Evolutionary conservation across 2,329 filamentous ascomycete species (phyloP).

Genomic region (Ilyonectria mors-panacis): DNA sequence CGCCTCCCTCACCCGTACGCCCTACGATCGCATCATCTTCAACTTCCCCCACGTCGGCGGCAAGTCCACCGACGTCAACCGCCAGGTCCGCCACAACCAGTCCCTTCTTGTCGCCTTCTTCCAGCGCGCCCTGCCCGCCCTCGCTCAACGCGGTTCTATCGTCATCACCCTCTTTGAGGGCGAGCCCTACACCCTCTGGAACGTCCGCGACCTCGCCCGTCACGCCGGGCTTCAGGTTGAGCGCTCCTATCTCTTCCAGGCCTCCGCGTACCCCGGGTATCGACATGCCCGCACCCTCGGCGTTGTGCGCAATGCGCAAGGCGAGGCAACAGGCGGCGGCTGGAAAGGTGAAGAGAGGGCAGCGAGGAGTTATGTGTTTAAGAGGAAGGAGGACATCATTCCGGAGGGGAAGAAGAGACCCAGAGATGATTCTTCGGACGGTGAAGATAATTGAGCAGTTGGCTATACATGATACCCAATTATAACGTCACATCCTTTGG

Average conservation of each 20-base stretch:
- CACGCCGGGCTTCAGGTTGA: slow-evolving; percentile 81
- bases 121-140: slow-evolving; percentile 59
- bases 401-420: slow-evolving; percentile 49
- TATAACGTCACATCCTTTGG: neutral
- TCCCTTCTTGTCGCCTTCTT: slow-evolving; percentile 81
- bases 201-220: slow-evolving; percentile 87
- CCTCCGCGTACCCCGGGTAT: slow-evolving; percentile 80
- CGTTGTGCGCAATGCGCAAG: slow-evolving; percentile 66
- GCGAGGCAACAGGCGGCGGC: slow-evolving; percentile 58
- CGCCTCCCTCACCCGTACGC: slow-evolving; percentile 57
- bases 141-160: slow-evolving; percentile 70
- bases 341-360: slow-evolving; percentile 61
- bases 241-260: slow-evolving; percentile 79
- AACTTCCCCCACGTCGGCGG: slow-evolving; percentile 98
- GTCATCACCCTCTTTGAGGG: slow-evolving; percentile 93
- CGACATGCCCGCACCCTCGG: slow-evolving; percentile 81
- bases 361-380: slow-evolving; percentile 74
- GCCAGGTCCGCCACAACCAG: slow-evolving; percentile 94
- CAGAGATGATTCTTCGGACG: slow-evolving; percentile 53
- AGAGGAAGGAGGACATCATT: slow-evolving; percentile 68
- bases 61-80: slow-evolving; percentile 91
- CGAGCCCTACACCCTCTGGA: slow-evolving; percentile 96
- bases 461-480: neutral
- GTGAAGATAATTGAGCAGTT: slow-evolving; percentile 45
- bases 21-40: slow-evolving; percentile 87